Evolutionary conservation across 176 grass and related monocot species (phyloP).

Genomic region (Oryza meridionalis): DNA sequence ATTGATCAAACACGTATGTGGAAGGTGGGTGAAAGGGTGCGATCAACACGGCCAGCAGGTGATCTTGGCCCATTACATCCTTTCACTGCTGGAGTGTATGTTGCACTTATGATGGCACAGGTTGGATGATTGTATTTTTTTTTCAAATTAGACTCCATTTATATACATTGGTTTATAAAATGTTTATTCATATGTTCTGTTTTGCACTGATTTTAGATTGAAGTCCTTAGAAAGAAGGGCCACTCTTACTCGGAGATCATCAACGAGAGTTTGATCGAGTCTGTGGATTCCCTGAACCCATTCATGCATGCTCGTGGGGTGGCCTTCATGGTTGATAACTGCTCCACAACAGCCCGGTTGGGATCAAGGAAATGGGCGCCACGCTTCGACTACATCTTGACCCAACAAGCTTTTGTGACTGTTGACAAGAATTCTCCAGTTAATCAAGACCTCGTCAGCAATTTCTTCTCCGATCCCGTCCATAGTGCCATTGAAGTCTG

Average conservation of each 20-base stretch:
- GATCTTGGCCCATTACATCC: slow-evolving; percentile 74
- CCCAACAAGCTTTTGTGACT: slow-evolving; percentile 84
- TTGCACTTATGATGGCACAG: slow-evolving; percentile 95
- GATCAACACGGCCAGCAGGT: slow-evolving; percentile 58
- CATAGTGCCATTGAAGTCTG: slow-evolving; percentile 82
- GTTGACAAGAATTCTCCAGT: slow-evolving; percentile 62
- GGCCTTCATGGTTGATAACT: slow-evolving; percentile 98
- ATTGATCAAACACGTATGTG: slow-evolving; percentile 85
- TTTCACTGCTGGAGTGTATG: slow-evolving; percentile 84
- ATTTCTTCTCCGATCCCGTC: slow-evolving; percentile 77
- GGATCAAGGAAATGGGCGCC: slow-evolving; percentile 95
- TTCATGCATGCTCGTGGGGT: slow-evolving; percentile 97
- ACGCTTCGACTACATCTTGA: slow-evolving; percentile 82
- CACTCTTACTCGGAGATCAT: slow-evolving; percentile 90
- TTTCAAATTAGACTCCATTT: not conserved
- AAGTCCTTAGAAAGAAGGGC: slow-evolving; percentile 77
- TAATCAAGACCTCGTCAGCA: slow-evolving; percentile 92
- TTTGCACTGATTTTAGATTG: slow-evolving; percentile 54
- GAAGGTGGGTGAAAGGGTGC: slow-evolving; percentile 81
- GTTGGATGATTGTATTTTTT: slow-evolving; percentile 46
- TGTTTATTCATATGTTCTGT: not conserved
- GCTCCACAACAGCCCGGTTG: slow-evolving; percentile 83
- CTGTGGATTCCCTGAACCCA: slow-evolving; percentile 87
- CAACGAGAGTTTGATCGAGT: slow-evolving; percentile 88
- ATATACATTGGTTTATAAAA: slow-evolving; percentile 17